These are phyloP conservation scores for Periconia sp. DNA, from an alignment of 2,329 filamentous ascomycete genomes.

Conservation along the genomic window DNA sequence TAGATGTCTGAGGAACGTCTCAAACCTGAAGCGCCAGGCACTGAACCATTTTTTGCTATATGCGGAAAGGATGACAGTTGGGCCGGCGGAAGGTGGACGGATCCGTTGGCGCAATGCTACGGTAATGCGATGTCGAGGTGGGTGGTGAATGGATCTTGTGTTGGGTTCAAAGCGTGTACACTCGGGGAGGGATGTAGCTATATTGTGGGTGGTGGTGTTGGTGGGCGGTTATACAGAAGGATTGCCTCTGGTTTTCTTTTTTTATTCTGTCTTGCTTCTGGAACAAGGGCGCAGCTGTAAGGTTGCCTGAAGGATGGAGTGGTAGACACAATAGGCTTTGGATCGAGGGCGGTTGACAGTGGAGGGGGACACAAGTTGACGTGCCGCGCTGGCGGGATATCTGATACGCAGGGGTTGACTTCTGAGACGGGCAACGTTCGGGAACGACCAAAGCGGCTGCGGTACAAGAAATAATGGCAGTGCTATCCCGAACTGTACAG, in stretches of 20 bases:
- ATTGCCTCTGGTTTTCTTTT: no score
- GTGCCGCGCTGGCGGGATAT: conserved; percentile 2
- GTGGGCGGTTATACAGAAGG: no score
- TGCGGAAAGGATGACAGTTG: conserved; percentile 16
- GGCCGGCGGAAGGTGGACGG: not conserved
- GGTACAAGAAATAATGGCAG: conserved; percentile 3
- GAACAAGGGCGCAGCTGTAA: not conserved
- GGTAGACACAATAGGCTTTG: not conserved
- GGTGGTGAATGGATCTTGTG: no score
- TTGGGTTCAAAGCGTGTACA: no score
- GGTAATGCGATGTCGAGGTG: no score
- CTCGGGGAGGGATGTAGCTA: no score
- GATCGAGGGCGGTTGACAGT: not conserved
- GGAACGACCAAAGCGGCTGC: conserved; percentile 14
- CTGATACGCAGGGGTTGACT: conserved; percentile 31
- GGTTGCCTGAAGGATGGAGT: no score
- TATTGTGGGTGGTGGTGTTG: no score
- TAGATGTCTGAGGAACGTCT: conserved; percentile 43
- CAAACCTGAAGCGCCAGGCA: conserved; percentile 44
- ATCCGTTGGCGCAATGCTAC: not conserved
- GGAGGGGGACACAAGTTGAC: not conserved
- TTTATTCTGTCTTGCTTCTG: no score
- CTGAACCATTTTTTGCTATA: conserved; percentile 35
- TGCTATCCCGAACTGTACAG: conserved; percentile 3
- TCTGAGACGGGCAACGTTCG: conserved; percentile 40